phyloP scores from a whole-genome alignment of 2,329 filamentous ascomycete genomes.

The Ophiostoma novo-ulmi region DNA sequence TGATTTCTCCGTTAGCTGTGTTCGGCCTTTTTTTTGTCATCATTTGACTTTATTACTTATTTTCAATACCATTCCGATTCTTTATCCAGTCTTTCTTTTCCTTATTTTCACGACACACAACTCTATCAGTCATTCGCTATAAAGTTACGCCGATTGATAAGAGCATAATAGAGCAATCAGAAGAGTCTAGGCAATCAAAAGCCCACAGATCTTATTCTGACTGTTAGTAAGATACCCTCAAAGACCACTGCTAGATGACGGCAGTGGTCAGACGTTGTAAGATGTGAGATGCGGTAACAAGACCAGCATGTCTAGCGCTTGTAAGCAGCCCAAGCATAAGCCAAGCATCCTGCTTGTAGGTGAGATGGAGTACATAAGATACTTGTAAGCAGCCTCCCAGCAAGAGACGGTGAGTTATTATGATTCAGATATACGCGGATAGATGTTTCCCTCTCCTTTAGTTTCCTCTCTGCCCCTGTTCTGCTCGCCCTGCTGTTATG shows the following conservation, averaged over 20 bases:
- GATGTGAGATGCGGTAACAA: background rate
- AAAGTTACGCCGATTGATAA: conserved; percentile 11
- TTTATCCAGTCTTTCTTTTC: background rate
- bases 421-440: background rate
- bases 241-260: background rate
- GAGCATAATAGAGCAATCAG: background rate
- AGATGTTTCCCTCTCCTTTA: background rate
- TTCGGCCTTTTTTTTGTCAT: background rate
- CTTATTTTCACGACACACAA: background rate
- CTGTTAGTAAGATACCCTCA: background rate
- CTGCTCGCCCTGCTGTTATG: too few species aligned
- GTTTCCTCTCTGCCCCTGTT: background rate
- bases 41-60: background rate
- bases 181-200: background rate
- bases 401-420: background rate
- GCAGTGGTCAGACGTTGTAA: background rate
- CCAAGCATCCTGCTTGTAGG: too few species aligned
- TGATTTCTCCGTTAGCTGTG: background rate
- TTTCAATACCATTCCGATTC: background rate
- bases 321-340: background rate
- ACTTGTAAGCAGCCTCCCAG: background rate
- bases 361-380: too few species aligned
- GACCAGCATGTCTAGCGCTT: background rate
- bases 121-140: conserved; percentile 4
- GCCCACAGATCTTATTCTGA: background rate